Conservation (phyloP, 805 yeast species). For the Candida nemodendra region DNA sequence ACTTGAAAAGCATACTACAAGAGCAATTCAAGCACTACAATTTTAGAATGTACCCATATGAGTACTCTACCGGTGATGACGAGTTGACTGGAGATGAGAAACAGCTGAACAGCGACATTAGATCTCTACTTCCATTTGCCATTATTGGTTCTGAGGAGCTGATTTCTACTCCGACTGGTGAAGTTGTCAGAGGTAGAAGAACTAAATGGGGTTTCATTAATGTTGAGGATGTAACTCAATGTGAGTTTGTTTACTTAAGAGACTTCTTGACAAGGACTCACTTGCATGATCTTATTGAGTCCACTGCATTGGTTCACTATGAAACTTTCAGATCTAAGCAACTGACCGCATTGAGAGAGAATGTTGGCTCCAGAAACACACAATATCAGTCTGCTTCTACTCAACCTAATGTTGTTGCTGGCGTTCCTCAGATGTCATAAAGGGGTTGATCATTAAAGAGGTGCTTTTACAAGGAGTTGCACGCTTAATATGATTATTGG, state of each 20-base stretch:
- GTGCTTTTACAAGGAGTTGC: no score
- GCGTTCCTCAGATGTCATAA: constrained; percentile 12
- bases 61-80: constrained; percentile 34
- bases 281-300: constrained; percentile 91
- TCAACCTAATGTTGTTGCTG: constrained; percentile 2
- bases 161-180: constrained; percentile 67
- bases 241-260: constrained; percentile 92
- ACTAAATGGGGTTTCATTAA: constrained; percentile 93
- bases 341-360: constrained; percentile 89
- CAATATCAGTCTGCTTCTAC: constrained; percentile 25
- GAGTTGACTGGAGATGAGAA: constrained; percentile 63
- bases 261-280: constrained; percentile 95
- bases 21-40: constrained; percentile 70
- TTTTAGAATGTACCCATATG: constrained; percentile 83
- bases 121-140: constrained; percentile 86
- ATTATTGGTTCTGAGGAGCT: constrained; percentile 87
- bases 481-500: no score
- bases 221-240: constrained; percentile 91
- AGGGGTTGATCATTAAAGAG: no score
- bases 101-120: constrained; percentile 71
- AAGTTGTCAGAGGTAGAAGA: constrained; percentile 82
- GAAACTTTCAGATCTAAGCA: constrained; percentile 93
- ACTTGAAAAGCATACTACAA: constrained; percentile 74
- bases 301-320: constrained; percentile 84
- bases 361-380: constrained; percentile 50